Conservation (phyloP, 1,139 yeast genomes). For the Magnusiomyces tetraspermus region DNA sequence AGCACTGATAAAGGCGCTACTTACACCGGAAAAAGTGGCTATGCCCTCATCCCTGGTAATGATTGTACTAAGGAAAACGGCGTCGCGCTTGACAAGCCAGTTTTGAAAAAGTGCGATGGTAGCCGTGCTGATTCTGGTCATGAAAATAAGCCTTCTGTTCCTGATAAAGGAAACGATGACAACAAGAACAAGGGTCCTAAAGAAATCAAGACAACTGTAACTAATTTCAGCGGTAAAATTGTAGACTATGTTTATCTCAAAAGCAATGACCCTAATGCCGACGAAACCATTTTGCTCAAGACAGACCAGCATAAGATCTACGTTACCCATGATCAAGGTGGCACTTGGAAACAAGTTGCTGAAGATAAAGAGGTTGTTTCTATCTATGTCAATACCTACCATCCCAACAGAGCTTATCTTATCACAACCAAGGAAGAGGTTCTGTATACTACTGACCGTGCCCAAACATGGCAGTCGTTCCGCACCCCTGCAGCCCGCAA, state of each 20-base stretch:
- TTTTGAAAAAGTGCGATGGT: slow-evolving; percentile 18
- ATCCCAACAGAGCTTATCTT: slow-evolving; percentile 56
- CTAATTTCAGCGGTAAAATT: slow-evolving; percentile 37
- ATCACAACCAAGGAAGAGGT: slow-evolving; percentile 42
- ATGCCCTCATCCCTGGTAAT: slow-evolving; percentile 42
- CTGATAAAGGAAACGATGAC: slow-evolving; percentile 34
- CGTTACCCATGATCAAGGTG: slow-evolving; percentile 76
- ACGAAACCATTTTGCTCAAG: slow-evolving; percentile 64
- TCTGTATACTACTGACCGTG: slow-evolving; percentile 61
- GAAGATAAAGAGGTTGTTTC: slow-evolving; percentile 43
- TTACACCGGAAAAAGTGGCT: slow-evolving; percentile 27
- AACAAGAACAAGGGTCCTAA: slow-evolving; percentile 11
- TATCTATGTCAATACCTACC: slow-evolving; percentile 50
- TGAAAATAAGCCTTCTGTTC: slow-evolving; percentile 21
- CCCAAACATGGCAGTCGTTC: slow-evolving; percentile 40
- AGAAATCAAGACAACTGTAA: slow-evolving; percentile 9
- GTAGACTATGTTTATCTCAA: slow-evolving; percentile 49
- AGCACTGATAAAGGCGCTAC: slow-evolving; percentile 29
- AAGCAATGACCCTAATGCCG: slow-evolving; percentile 35
- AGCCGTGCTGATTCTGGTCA: slow-evolving; percentile 8
- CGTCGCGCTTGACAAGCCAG: slow-evolving; percentile 19
- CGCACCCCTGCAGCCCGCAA: slow-evolving; percentile 45
- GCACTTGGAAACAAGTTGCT: slow-evolving; percentile 43
- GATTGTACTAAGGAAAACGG: slow-evolving; percentile 33
- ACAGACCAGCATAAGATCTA: slow-evolving; percentile 45